Base-by-base conservation (phyloP, 139 green algal genomes). In the Diplosphaera chodatii region DNA sequence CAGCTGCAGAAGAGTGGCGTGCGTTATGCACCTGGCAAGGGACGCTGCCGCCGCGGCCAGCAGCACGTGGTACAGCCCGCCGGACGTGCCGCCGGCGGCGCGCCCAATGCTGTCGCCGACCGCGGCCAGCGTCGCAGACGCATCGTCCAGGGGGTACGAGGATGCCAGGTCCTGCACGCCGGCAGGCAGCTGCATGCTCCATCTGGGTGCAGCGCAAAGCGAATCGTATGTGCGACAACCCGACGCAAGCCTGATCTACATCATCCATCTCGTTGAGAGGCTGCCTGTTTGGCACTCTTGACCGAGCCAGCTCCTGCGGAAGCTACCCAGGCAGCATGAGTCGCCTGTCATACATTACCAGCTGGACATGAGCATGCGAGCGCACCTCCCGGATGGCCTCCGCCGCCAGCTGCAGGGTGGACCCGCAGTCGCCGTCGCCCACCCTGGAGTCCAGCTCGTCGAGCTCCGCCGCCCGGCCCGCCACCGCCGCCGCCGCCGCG, bases 371-470 rank as follows among this genome's bases (percentile, higher is more conserved):
- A n/a, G 64, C 1, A 55, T 10, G 40, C 48, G 16, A 25, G 3
- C 8, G 16, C 16, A 59, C 48, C 48, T 59, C 29, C 41, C 82
- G 70, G 16, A 93, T 67, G 2, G 81, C 83, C 15, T 81, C 40
- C 0, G 84, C 88, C 2, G 84, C 92, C 1, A 67, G 69, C 8
- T 65, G 64, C 25, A 95, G 31, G 1, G 91, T 96, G 4, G 71
- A 68, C 20, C 90, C 92, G 70, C 92, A 96, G 82, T 96, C 91
- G 32, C 92, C 92, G 74, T 97, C 92, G 8, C 92, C 92, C 23
- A 87, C 85, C 73, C 55, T 88, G 78, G n/a, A 68, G 65, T 93
- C 87, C 66, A 89, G 62, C 2, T 75, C 84, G 64, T 91, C 80
- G 20, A 94, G 77, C 69, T 81, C 40, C 13, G 68, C 32, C 32